A percentile compares a stretch with the other conserved stretches of the same genome.
phyloP scores from a whole-genome alignment of 257 asterid species.

The Solanum medicagineum region DNA sequence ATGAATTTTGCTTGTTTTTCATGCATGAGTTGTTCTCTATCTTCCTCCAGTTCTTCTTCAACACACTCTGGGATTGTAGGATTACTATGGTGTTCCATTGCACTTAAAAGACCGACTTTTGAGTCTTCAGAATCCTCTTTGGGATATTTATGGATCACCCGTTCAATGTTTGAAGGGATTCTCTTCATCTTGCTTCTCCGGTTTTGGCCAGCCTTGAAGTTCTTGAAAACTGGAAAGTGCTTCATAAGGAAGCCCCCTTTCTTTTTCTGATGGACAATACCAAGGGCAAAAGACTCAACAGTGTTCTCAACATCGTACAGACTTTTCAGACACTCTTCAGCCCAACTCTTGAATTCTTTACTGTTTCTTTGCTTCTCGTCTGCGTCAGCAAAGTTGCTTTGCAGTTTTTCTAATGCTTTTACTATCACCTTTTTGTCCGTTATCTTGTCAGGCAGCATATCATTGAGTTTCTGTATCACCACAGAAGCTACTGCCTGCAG shows the following conservation, averaged over 20 bases:
- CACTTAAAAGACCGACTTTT: not conserved
- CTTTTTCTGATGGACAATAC: not conserved
- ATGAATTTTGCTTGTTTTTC: not conserved
- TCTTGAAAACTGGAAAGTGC: constrained; percentile 3
- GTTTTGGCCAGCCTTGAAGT: constrained; percentile 2
- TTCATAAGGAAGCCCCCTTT: constrained; percentile 11
- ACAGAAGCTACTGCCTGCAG: constrained; percentile 5
- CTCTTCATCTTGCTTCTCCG: constrained; percentile 6
- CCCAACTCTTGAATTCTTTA: not conserved
- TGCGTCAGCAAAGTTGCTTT: not conserved
- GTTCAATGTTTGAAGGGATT: not conserved
- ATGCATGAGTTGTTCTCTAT: not conserved
- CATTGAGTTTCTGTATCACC: constrained; percentile 16
- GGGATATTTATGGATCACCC: not conserved
- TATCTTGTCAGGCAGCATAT: constrained; percentile 1
- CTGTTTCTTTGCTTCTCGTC: not conserved
- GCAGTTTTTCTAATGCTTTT: not conserved
- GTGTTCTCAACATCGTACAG: constrained; percentile 20
- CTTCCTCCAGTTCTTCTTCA: not conserved
- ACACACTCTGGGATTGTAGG: not conserved
- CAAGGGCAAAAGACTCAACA: constrained; percentile 8
- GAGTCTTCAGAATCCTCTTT: not conserved
- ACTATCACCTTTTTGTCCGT: not conserved
- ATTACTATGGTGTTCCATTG: not conserved
- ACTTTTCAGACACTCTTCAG: not conserved